Base-by-base conservation (phyloP, 1,284 basidiomycete genomes). In the Puccinia horiana region DNA sequence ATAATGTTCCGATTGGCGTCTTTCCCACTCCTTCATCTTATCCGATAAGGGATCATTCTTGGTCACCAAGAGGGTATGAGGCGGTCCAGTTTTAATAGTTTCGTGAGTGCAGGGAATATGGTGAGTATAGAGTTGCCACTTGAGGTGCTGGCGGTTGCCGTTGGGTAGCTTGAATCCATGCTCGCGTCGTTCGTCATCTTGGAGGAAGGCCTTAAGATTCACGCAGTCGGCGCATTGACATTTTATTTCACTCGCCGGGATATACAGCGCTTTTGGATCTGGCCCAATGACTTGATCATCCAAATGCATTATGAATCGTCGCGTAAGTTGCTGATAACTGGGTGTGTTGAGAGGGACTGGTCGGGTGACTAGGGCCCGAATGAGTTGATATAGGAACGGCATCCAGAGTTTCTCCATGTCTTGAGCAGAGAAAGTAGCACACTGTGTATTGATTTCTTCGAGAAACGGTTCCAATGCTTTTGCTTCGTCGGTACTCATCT, bases 361-460 rank as follows among this genome's bases (percentile, higher is more conserved):
- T 63, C 58, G 58, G 11, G 29, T 1, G 32, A 6, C 14, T 16
- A 63, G 58, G 37, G 16, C 32, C 12, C 2, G 14, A 37, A 63
- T 63, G 58, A 63, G 58, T 63, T 63, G 29, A 63, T 37, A 63
- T 29, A 63, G 58, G 32, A 63, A 32, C 58, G 32, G 58, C 58
- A 63, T 63, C 58, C 58, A 63, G 58, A 63, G 9, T 9, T 63
- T 12, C 6, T 1, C 20, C 58, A 63, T 63, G 9, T 63, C 58
- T 63, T 18, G 12, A 18, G 12, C 58, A 6, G 58, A 63, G 58
- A 63, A 63, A 12, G 58, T 35, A 37, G 58, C 2, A 37, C 32
- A 37, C 5, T 18, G 58, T 35, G 29, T 32, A 18, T 16, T 63
- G 5, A 63, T 63, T 63, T 63, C 26, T 63, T 63, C 32, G 58